Base-by-base conservation (phyloP, 768 basidiomycete genomes). In the Leccinum fibrillosum region DNA sequence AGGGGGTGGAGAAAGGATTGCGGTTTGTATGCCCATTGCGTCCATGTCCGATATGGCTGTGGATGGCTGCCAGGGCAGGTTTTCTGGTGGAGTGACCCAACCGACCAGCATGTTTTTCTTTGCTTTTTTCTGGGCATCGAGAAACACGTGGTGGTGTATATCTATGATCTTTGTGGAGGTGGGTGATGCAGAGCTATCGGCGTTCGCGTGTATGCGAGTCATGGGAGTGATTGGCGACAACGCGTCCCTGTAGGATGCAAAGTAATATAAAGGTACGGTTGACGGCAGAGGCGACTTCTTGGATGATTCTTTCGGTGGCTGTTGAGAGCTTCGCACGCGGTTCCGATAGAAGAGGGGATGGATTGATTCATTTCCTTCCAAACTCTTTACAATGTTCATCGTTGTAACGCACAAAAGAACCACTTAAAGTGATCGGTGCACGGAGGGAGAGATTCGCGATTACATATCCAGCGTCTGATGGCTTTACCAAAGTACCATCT, bases 361-460 rank as follows among this genome's bases (percentile, higher is more conserved):
- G 34, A 32, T 23, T 34, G 54, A 48, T 49, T 72, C 45, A 72
- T 56, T 64, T 62, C 64, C 66, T 69, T 62, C 80, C 76, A 70
- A 83, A 89, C 9, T 78, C 75, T 66, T 75, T 77, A 71, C 88
- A 90, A 60, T 83, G 83, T 25, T 86, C 85, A 23, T 82, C 81
- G 66, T 91, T 82, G 91, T 93, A 96, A 65, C 78, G 85, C 55
- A 95, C 76, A 67, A 94, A 98, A 65, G 85, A 75, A 23, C 94
- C 94, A 54, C 79, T 89, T 44, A 92, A 69, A 4, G 76, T 72
- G 63, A 78, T 77, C 5, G 85, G 78, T 3, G 90, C 92, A 15
- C 69, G 64, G n/a, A 95, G 68, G 2, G 88, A 81, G 21, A 95
- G 75, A 7, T 82, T 81, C 11, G 93, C 94, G 62, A 94, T 85